Percentiles rank a stretch among this genome's conserved stretches.
Conservation (phyloP, 148 eudicot species). For the Rhododendron ferrugineum region DNA sequence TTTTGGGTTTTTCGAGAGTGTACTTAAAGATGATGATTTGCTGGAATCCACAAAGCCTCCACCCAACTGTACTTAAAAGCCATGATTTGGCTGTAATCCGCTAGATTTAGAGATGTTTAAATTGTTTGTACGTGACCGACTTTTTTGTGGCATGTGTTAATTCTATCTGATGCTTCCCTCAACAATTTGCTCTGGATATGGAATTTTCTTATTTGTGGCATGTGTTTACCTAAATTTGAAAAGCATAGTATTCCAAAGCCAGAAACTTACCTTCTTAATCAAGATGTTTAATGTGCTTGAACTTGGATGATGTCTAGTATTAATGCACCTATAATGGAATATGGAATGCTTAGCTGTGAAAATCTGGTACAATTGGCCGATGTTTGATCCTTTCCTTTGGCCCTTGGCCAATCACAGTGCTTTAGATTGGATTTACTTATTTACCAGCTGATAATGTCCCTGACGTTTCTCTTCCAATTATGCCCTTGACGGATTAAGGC, state of each 20-base stretch:
- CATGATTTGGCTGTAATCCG: constrained; percentile 13
- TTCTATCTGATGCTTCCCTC: neutral
- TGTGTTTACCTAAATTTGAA: neutral
- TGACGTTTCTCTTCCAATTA: neutral
- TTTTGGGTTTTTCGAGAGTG: neutral
- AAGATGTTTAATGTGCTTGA: neutral
- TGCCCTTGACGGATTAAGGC: neutral
- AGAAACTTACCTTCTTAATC: neutral
- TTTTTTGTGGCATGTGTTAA: neutral
- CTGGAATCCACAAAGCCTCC: constrained; percentile 11
- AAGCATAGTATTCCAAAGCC: neutral
- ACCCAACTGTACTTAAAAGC: constrained; percentile 6
- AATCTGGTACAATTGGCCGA: neutral
- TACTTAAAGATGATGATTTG: neutral
- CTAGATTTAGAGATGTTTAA: neutral
- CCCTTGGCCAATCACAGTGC: neutral
- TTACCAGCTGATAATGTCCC: neutral
- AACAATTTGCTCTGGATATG: neutral
- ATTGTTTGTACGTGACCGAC: neutral
- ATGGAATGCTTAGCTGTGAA: neutral
- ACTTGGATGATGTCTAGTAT: neutral
- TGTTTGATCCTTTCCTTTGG: neutral
- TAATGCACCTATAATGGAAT: neutral
- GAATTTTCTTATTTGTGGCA: neutral
- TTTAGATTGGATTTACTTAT: neutral